Conservation (phyloP, 345 rosid species). For the Hibiscus mutabilis region DNA sequence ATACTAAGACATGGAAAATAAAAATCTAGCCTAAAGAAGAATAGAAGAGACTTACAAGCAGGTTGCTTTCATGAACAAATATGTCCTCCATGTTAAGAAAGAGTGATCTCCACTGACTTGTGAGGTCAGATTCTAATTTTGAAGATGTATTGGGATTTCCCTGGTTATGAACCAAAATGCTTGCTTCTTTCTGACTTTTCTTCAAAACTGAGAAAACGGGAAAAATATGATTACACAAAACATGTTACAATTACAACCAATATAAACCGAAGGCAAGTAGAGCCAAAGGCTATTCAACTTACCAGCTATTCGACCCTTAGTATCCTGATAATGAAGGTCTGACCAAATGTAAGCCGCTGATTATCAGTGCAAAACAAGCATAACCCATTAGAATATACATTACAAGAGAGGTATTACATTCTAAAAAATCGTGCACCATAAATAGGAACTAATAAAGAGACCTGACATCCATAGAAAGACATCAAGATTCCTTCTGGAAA, state of each 20-base stretch:
- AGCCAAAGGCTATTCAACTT: slow-evolving; percentile 10
- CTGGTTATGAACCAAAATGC: slow-evolving; percentile 34
- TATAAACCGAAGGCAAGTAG: neutral
- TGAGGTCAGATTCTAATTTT: slow-evolving; percentile 51
- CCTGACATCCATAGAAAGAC: neutral
- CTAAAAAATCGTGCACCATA: too few relatives aligned
- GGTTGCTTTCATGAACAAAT: slow-evolving; percentile 51
- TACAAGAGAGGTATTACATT: neutral
- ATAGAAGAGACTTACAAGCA: slow-evolving; percentile 54
- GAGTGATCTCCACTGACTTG: slow-evolving; percentile 72
- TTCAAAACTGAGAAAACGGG: slow-evolving; percentile 39
- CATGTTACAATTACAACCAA: neutral
- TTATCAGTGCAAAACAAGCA: slow-evolving; percentile 15
- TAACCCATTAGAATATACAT: neutral
- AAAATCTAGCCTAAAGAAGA: neutral
- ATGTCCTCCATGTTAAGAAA: slow-evolving; percentile 76
- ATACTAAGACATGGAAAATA: neutral
- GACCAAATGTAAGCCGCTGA: slow-evolving; percentile 93
- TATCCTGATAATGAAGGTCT: slow-evolving; percentile 86
- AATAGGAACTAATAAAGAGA: neutral
- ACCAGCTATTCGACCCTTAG: slow-evolving; percentile 75
- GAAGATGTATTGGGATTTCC: slow-evolving; percentile 33
- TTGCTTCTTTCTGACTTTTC: slow-evolving; percentile 79
- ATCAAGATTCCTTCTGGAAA: neutral
- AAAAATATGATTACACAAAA: neutral